Percentiles rank a stretch among this genome's conserved stretches.
Conservation (phyloP, 2,329 filamentous ascomycete species). For the Fusarium miscanthi region DNA sequence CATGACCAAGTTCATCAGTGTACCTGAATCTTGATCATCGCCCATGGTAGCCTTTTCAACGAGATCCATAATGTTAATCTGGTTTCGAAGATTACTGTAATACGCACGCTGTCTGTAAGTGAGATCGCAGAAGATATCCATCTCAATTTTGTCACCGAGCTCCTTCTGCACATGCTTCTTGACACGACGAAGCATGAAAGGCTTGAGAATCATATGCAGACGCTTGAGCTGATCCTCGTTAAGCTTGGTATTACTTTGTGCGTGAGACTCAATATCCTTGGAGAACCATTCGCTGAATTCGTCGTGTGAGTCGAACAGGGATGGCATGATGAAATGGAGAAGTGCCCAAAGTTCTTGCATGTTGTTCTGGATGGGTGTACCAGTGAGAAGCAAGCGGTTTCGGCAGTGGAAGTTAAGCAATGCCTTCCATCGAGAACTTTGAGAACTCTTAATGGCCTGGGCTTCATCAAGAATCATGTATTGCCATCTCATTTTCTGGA, state of each 20-base stretch:
- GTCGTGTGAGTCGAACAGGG: constrained; percentile 92
- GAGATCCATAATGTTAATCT: constrained; percentile 98
- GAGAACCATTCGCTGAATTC: constrained; percentile 96
- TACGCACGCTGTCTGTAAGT: constrained; percentile 96
- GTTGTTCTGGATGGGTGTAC: constrained; percentile 99
- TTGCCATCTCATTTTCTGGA: constrained; percentile 99
- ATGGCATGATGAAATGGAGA: constrained; percentile 99
- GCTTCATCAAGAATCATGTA: constrained; percentile 99
- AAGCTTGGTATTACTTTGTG: constrained; percentile 98
- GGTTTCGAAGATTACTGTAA: constrained; percentile 91
- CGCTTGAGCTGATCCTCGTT: constrained; percentile 98
- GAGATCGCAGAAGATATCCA: constrained; percentile 95
- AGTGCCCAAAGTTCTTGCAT: constrained; percentile 99
- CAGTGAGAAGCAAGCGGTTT: constrained; percentile 91
- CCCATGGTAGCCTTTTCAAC: constrained; percentile 97
- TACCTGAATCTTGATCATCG: constrained; percentile 94
- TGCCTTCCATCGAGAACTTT: constrained; percentile 97
- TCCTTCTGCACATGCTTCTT: constrained; percentile 99
- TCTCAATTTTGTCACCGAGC: constrained; percentile 97
- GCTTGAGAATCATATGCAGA: constrained; percentile 98
- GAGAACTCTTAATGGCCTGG: constrained; percentile 98
- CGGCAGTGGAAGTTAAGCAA: constrained; percentile 93
- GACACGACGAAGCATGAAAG: constrained; percentile 98
- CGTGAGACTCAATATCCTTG: constrained; percentile 97
- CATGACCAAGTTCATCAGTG: constrained; percentile 99